Percentiles rank a stretch among this genome's conserved stretches.
Conservation (phyloP, 2,329 filamentous ascomycete genomes). For the Emmonsia crescens region DNA sequence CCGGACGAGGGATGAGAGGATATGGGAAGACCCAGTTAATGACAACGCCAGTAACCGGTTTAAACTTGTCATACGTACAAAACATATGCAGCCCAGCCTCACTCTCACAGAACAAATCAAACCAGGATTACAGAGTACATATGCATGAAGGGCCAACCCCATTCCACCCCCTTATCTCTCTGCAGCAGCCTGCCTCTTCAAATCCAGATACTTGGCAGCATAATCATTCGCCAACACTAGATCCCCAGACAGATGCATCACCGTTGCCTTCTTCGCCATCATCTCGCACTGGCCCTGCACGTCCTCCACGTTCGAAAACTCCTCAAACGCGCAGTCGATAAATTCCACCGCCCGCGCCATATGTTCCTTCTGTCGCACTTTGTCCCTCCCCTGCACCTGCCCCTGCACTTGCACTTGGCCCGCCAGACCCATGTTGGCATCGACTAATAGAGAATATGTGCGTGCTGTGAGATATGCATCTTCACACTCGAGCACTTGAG, state of each 20-base stretch:
- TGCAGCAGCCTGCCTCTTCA: constrained; percentile 28
- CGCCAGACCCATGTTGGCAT: constrained; percentile 69
- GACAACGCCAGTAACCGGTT: not conserved
- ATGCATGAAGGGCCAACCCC: not conserved
- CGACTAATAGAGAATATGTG: constrained; percentile 60
- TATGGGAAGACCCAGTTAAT: not conserved
- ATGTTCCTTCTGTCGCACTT: constrained; percentile 43
- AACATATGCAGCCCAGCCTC: not conserved
- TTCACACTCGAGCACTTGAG: constrained; percentile 63
- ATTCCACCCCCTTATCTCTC: not conserved
- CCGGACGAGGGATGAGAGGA: no score
- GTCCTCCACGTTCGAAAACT: constrained; percentile 59
- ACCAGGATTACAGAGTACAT: not conserved
- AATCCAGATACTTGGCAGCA: constrained; percentile 52
- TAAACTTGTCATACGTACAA: not conserved
- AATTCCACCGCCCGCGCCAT: constrained; percentile 49
- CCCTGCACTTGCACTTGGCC: constrained; percentile 37
- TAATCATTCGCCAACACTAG: constrained; percentile 53
- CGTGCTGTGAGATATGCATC: constrained; percentile 51
- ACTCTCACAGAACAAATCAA: not conserved
- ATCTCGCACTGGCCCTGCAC: constrained; percentile 62
- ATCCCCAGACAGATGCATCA: constrained; percentile 62
- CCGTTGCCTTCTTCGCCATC: constrained; percentile 69
- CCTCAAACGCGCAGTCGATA: constrained; percentile 51
- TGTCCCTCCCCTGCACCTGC: constrained; percentile 15